Evolutionary conservation across 2,329 filamentous ascomycete species (phyloP).

Genomic region (Sarocladium strictum): DNA sequence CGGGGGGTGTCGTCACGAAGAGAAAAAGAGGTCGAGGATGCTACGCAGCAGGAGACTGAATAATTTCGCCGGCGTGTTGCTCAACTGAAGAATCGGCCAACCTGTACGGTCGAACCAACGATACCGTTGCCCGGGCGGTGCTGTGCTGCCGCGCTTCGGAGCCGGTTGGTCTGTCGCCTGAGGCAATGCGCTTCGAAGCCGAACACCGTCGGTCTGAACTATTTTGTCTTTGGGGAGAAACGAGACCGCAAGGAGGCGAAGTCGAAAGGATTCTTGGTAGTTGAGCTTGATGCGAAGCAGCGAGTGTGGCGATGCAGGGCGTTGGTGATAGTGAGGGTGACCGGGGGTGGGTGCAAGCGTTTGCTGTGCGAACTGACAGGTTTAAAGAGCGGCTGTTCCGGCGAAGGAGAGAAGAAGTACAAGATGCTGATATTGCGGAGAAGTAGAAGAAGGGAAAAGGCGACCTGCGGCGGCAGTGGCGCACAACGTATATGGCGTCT

Average conservation of each 20-base stretch:
- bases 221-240: neutral
- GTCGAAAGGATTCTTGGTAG: neutral
- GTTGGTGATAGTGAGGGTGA: neutral
- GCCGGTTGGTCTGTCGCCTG: neutral
- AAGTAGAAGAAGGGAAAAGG: neutral
- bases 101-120: neutral
- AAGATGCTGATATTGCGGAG: neutral
- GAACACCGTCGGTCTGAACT: neutral
- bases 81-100: neutral
- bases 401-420: neutral
- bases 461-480: constrained; percentile 4
- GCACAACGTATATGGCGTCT: neutral
- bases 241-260: constrained; percentile 1
- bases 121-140: neutral
- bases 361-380: neutral
- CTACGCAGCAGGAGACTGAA: neutral
- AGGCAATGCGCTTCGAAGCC: neutral
- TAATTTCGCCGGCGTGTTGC: neutral
- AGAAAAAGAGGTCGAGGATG: neutral
- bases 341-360: neutral
- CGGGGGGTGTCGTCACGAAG: constrained; percentile 17
- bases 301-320: constrained; percentile 7
- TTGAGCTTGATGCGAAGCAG: neutral
- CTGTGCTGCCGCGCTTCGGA: neutral
- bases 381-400: constrained; percentile 2